Evolutionary conservation across 2,329 filamentous ascomycete species (phyloP), one percentile per base, ranked within the genome.

Genomic region (Neopestalotiopsis rosae): DNA sequence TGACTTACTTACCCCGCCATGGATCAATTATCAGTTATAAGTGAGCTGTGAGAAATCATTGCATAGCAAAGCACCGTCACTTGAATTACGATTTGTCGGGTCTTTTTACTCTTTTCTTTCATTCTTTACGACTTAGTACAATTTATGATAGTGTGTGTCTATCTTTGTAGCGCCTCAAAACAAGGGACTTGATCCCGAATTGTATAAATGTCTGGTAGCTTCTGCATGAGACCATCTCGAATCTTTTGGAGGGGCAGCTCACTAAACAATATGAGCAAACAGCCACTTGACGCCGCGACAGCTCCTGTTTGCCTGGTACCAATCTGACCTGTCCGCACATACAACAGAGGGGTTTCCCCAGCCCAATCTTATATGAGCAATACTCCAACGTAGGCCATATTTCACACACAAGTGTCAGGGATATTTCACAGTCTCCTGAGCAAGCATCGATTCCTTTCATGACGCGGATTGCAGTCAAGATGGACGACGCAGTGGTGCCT

Each of bases 401-500:
- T 1, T 2, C 24, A 30, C 24, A 13, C 56, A 30, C 28, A 9
- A 20, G 6, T 28, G 20, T 17, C 13, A 28, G 24, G 24, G 24
- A n/a, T 28, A 28, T n/a, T 34, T 7, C 32, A 10, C 59, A 20
- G 12, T 20, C 30, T 17, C 17, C 5, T 28, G 24, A 28, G 24
- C 30, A 61, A 62, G 32, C 14, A 40, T 3, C 17, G 5, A 9
- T 13, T 1, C 7, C 1, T 7, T 17, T 17, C 52, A 76, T 76
- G 75, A 74, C 68, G 67, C 73, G 74, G n/a, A 76, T 84, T 1
- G 81, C 82, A 4, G 74, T 80, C 58, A 77, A 76, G 71, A 80
- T 79, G 80, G 78, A 79, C 59, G 82, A 83, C 65, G 76, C 76
- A n/a, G 73, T 38, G 34, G 34, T 80, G n/a, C 84, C 85, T 62